phyloP scores from a whole-genome alignment of 192 early-diverging fungal species.

The Coemansia sp. region DNA sequence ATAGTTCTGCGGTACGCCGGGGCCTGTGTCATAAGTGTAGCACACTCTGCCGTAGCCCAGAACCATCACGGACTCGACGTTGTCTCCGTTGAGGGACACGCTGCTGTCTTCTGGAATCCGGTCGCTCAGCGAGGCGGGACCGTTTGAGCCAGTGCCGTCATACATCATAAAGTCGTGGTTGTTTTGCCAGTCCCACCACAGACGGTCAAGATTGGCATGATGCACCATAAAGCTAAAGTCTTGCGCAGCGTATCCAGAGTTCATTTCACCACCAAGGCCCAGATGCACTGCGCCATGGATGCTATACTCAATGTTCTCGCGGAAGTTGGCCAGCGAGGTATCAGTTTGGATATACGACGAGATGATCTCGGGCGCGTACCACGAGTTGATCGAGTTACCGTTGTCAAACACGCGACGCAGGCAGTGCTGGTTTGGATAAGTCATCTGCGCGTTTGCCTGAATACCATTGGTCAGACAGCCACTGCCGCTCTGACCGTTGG shows the following conservation, averaged over 20 bases:
- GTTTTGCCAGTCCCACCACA: conserved; percentile 60
- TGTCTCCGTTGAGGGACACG: conserved; percentile 32
- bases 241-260: conserved; percentile 42
- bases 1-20: conserved; percentile 31
- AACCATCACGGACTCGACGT: conserved; percentile 47
- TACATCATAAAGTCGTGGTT: conserved; percentile 29
- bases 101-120: conserved; percentile 32
- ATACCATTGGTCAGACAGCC: conserved; percentile 40
- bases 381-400: conserved; percentile 29
- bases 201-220: conserved; percentile 52
- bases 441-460: conserved; percentile 47
- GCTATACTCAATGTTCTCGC: conserved; percentile 51
- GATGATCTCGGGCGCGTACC: conserved; percentile 51
- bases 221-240: conserved; percentile 57
- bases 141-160: conserved; percentile 35
- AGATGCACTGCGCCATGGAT: conserved; percentile 52
- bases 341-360: conserved; percentile 40
- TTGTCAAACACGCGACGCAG: conserved; percentile 41
- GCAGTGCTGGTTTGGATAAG: conserved; percentile 49
- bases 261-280: conserved; percentile 51
- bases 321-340: conserved; percentile 43
- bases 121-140: conserved; percentile 31
- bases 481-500: conserved; percentile 26
- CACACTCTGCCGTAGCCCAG: conserved; percentile 51
- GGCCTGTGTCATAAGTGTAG: conserved; percentile 48